A percentile compares a stretch with the other conserved stretches of the same genome.
These are phyloP conservation scores for Anthracocystis walkeri DNA, from an alignment of 1,284 basidiomycete species.

Conservation along the genomic window DNA sequence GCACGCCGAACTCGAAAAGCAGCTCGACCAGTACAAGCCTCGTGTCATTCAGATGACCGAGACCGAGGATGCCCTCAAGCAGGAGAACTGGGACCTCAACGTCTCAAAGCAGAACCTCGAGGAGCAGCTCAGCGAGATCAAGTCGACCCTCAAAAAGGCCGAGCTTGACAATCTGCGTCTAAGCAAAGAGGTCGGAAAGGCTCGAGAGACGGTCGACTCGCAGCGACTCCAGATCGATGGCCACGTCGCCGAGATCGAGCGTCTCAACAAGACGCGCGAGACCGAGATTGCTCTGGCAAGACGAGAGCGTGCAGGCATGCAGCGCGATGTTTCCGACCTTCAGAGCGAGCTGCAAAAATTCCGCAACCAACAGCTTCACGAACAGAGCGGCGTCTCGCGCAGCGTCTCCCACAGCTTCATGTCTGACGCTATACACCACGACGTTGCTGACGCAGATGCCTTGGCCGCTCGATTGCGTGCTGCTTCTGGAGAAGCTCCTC, in stretches of 20 bases:
- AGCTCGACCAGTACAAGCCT: slow-evolving; percentile 61
- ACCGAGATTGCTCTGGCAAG: slow-evolving; percentile 90
- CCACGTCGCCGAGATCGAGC: slow-evolving; percentile 76
- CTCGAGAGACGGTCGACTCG: slow-evolving; percentile 82
- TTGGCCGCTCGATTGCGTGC: slow-evolving; percentile 40
- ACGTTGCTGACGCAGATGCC: slow-evolving; percentile 38
- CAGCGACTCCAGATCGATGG: slow-evolving; percentile 89
- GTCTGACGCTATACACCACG: slow-evolving; percentile 40
- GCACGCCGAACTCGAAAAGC: slow-evolving; percentile 57
- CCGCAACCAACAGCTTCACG: slow-evolving; percentile 44
- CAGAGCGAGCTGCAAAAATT: slow-evolving; percentile 76
- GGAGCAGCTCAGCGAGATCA: slow-evolving; percentile 77
- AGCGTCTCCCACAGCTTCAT: slow-evolving; percentile 57
- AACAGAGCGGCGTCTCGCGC: slow-evolving; percentile 34
- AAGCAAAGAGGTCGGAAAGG: slow-evolving; percentile 78
- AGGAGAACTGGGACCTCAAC: slow-evolving; percentile 98
- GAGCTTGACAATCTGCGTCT: slow-evolving; percentile 86
- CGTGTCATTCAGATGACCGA: slow-evolving; percentile 59
- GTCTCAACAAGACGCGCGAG: slow-evolving; percentile 87
- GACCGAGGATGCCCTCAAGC: slow-evolving; percentile 80
- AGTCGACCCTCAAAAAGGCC: slow-evolving; percentile 77
- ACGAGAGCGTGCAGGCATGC: slow-evolving; percentile 85
- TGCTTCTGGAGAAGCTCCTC: slow-evolving; percentile 36
- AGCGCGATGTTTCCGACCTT: slow-evolving; percentile 90
- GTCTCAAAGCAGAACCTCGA: slow-evolving; percentile 89